Evolutionary conservation across 1,284 basidiomycete genomes (phyloP), one percentile per base, ranked within the genome.

Genomic region (Cryptococcus jaspeensis): DNA sequence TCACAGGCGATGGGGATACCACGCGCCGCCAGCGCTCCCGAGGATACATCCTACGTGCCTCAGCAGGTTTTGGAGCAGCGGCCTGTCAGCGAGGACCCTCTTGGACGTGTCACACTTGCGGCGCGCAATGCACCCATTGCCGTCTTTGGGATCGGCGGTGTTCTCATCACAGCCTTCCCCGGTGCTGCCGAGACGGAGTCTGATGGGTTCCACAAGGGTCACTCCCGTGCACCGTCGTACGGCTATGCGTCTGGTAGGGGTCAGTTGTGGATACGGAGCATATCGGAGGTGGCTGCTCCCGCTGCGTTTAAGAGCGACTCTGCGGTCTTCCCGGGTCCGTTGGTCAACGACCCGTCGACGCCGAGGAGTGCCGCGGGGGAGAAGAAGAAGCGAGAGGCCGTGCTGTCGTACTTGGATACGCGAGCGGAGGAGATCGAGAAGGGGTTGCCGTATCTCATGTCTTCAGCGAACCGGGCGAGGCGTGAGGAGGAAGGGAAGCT

Each of bases 141-240:
- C 53, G 87, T 84, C 59, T 95, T 96, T 67, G 93, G 93, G 0
- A 92, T 93, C 69, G 90, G 90, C 28, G 93, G 92, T 13, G 87
- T 87, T 67, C 69, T 95, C 50, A 82, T 94, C 12, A 87, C 89
- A 7, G 92, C 88, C 71, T 94, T 94, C 80, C 91, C 93, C 56
- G 84, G 84, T 9, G 81, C 85, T 13, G 80, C 83, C 2, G 28
- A 32, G 9, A 82, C 83, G 22, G 75, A 88, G 66, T 85, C 82
- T 67, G 86, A 85, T 12, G 86, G 87, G 20, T 87, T 89, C 66
- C 87, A 90, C 69, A 85, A 89, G 41, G 87, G 89, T 0, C 80
- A 92, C 35, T 84, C 86, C 5, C 83, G 87, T 18, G 84, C 60
- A 1, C 67, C 72, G 16, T 70, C 71, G 3, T 78, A 78, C 56